Base-by-base conservation (phyloP, 1,284 basidiomycete species). In the Leucoagaricus sp. region DNA sequence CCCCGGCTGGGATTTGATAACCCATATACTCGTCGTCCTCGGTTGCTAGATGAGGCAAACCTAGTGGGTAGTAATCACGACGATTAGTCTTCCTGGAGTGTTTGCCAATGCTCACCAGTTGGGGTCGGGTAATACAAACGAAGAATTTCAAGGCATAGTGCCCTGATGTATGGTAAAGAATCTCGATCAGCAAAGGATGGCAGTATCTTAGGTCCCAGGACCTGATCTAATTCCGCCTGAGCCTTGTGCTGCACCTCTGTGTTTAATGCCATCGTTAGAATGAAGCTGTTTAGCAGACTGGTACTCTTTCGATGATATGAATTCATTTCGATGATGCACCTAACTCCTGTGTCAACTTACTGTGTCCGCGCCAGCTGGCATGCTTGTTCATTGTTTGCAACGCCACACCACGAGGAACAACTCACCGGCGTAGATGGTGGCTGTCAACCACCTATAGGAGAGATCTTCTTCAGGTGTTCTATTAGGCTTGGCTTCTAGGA, bases 241-340 rank as follows among this genome's bases (percentile, higher is more conserved):
- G 67, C 68, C 28, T 64, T 67, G 15, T 42, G 53, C 40, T 69
- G 67, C 4, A 69, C 63, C 6, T 68, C 65, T 17, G 66, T 67
- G 23, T 56, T 33, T 9, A 49, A 31, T 21, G 41, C 38, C 54
- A 56, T 56, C 9, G 54, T 33, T 19, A 44, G 5, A 31, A 56
- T 23, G 28, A 56, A 56, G 23, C 47, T 56, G n/a, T 26, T 49
- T 19, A 56, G 29, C n/a, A 31, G 25, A 21, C 48, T 56, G 40
- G 13, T 44, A 29, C 47, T 56, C 54, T 50, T 28, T 40, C 21
- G 5, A 26, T 40, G 31, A 38, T 33, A 33, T 17, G 19, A 41
- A 19, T n/a, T 31, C 9, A 15, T 26, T 25, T 9, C 5, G 17
- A 40, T n/a, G 19, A 17, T 17, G 12, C 8, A 3, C n/a, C n/a